Conservation (phyloP, 2,329 filamentous ascomycete species). For the Botrytis byssoidea region DNA sequence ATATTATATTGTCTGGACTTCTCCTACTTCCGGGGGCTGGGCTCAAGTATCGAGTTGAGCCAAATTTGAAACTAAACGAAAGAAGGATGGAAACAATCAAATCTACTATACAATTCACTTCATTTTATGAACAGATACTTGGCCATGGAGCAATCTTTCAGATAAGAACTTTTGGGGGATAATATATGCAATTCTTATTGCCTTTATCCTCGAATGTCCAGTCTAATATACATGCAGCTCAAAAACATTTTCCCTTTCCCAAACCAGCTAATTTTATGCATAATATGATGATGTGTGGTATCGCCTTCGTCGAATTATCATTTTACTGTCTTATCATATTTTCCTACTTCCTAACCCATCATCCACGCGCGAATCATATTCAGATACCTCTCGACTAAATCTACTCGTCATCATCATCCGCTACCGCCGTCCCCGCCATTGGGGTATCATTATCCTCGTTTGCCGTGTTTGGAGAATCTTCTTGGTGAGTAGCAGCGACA, state of each 20-base stretch:
- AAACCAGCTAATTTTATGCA: background rate
- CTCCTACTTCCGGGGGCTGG: background rate
- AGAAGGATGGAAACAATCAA: background rate
- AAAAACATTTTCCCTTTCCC: background rate
- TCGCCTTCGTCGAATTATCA: constrained; percentile 7
- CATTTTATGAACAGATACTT: background rate
- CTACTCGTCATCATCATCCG: constrained; percentile 20
- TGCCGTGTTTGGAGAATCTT: constrained; percentile 34
- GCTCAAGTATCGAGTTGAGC: background rate
- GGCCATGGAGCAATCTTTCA: background rate
- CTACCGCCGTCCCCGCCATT: constrained; percentile 35
- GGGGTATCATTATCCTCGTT: constrained; percentile 36
- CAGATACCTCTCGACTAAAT: background rate
- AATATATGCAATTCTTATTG: background rate
- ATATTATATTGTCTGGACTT: background rate
- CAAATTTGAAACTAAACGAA: background rate
- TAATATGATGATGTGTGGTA: constrained; percentile 1
- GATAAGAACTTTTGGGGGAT: background rate
- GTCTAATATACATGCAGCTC: background rate
- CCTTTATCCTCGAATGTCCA: background rate
- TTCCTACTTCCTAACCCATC: background rate
- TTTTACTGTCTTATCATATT: background rate
- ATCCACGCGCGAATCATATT: background rate
- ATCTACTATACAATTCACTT: background rate
- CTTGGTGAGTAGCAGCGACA: constrained; percentile 15